Conservation (phyloP, 2,329 filamentous ascomycete species). For the Zymoseptoria passerinii region DNA sequence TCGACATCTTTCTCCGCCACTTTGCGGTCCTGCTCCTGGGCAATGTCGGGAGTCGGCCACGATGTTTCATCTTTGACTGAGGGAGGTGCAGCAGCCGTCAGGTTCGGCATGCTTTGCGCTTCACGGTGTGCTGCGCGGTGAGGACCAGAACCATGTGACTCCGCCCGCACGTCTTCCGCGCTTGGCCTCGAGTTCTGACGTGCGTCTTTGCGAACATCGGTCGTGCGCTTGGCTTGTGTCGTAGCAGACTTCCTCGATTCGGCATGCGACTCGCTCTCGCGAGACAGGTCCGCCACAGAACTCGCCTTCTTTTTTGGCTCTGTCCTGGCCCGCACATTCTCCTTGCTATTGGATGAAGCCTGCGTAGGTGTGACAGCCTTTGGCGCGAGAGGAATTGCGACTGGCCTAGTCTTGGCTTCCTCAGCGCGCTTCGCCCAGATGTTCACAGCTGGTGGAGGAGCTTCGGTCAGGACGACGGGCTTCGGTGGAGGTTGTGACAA, state of each 20-base stretch:
- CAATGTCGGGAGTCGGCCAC: slow-evolving; percentile 86
- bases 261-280: slow-evolving; percentile 8
- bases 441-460: slow-evolving; percentile 76
- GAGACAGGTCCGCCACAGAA: slow-evolving; percentile 13
- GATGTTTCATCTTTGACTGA: slow-evolving; percentile 66
- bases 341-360: slow-evolving; percentile 10
- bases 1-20: slow-evolving; percentile 53
- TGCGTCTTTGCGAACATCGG: slow-evolving; percentile 10
- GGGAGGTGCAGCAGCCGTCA: slow-evolving; percentile 38
- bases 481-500: slow-evolving; percentile 31
- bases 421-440: slow-evolving; percentile 76
- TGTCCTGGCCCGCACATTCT: slow-evolving; percentile 23
- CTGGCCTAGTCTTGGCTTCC: slow-evolving; percentile 48
- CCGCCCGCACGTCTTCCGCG: slow-evolving; percentile 10
- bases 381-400: slow-evolving; percentile 23
- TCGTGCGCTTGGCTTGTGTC: slow-evolving; percentile 16
- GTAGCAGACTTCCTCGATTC: slow-evolving; percentile 17
- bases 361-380: slow-evolving; percentile 7
- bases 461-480: slow-evolving; percentile 62
- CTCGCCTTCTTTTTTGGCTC: slow-evolving; percentile 23
- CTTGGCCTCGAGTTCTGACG: slow-evolving; percentile 14
- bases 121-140: slow-evolving; percentile 14
- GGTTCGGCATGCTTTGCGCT: slow-evolving; percentile 20
- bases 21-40: slow-evolving; percentile 66
- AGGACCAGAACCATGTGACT: slow-evolving; percentile 1